Evolutionary conservation across 768 basidiomycete species (phyloP), one percentile per base, ranked within the genome.

Genomic region (Omphalotus guepiniiformis): DNA sequence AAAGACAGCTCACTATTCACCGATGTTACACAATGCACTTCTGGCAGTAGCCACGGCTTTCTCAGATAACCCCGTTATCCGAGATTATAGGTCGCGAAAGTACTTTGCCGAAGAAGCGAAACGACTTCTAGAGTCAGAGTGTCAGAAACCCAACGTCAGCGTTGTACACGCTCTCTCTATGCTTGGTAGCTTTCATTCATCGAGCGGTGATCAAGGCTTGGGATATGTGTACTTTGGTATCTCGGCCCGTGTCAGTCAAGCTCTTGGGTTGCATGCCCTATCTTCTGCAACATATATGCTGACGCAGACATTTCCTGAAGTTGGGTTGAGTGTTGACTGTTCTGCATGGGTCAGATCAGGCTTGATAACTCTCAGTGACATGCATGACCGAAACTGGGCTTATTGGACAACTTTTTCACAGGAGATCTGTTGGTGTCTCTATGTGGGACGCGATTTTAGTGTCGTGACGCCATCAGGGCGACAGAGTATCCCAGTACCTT

Each of bases 21-120:
- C 75, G 1, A 68, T 78, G 65, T 63, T 78, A 4, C 77, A 79
- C 61, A 79, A 79, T 52, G 65, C 73, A 15, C 63, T 76, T 3
- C 58, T 79, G 4, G 40, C 56, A 6, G 4, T 61, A 6, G 45
- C 52, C 28, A 38, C 47, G 15, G 40, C 50, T 0, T 59, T 55
- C 32, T 58, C 59, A 4, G 52, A 54, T 16, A 41, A 61, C 37
- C 58, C 55, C 2, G 5, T 28, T 18, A 18, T 57, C 4, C 49
- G 50, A 4, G 55, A 57, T 22, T 44, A 27, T 22, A 48, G 45
- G 35, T 47, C 54, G 3, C 39, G 59, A 30, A 21, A 38, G 13
- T 39, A 27, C 9, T 59, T 57, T 39, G 50, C 49, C 6, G 30
- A 46, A 6, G 40, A 51, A 21, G 56, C 59, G 4, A 52, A 52